Evolutionary conservation across 2,329 filamentous ascomycete species (phyloP).

Genomic region (Stylonectria norvegica): DNA sequence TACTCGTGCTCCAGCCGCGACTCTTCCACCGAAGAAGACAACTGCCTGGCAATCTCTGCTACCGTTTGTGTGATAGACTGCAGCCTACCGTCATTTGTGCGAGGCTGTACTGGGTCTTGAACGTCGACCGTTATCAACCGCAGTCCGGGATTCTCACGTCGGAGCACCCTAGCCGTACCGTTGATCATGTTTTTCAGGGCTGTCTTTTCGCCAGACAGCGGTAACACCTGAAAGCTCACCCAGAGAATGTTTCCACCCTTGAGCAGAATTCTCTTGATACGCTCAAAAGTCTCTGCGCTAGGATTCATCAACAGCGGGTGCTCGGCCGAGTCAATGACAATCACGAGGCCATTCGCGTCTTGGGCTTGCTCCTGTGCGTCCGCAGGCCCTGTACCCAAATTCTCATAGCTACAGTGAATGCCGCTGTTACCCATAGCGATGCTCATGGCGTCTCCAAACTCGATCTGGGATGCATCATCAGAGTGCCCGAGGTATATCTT

Average conservation of each 20-base stretch:
- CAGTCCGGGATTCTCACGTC: slow-evolving; percentile 17
- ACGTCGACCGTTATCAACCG: slow-evolving; percentile 18
- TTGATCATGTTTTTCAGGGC: slow-evolving; percentile 16
- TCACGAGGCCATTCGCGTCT: not conserved
- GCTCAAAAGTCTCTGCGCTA: slow-evolving; percentile 3
- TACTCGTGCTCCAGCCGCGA: slow-evolving; percentile 9
- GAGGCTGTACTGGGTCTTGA: slow-evolving; percentile 9
- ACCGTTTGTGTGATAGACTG: not conserved
- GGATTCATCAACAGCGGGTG: slow-evolving; percentile 6
- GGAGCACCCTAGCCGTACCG: slow-evolving; percentile 18
- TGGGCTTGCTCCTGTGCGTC: not conserved
- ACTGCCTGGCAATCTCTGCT: not conserved
- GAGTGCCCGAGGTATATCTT: not conserved
- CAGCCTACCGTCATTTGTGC: not conserved
- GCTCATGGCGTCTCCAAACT: not conserved
- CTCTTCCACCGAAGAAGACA: not conserved
- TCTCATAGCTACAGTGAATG: not conserved
- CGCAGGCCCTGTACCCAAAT: not conserved
- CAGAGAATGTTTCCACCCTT: slow-evolving; percentile 2
- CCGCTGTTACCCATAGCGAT: not conserved
- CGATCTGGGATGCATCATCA: not conserved
- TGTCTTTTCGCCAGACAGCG: slow-evolving; percentile 3
- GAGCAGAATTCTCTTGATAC: slow-evolving; percentile 9
- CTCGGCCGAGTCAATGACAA: not conserved
- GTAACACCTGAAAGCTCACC: slow-evolving; percentile 10